Evolutionary conservation across 257 asterid genomes (phyloP).

Genomic region (Linaria vulgaris): DNA sequence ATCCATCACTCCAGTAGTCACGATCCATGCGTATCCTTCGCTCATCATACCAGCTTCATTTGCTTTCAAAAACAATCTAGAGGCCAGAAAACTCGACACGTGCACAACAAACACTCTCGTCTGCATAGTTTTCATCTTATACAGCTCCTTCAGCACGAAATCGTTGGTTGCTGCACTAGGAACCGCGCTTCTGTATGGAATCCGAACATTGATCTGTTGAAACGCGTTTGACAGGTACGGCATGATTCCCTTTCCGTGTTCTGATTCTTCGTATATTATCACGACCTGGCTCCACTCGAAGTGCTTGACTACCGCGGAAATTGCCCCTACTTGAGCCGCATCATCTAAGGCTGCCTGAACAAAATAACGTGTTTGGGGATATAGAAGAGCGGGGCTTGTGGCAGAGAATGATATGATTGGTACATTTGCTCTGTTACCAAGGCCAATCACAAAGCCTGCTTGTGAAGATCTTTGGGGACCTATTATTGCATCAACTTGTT

Average conservation of each 20-base stretch:
- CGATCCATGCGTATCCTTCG: not conserved
- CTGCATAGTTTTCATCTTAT: constrained; percentile 25
- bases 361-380: constrained; percentile 22
- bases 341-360: constrained; percentile 28
- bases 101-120: constrained; percentile 15
- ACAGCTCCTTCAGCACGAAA: constrained; percentile 19
- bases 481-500: constrained; percentile 21
- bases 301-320: constrained; percentile 28
- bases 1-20: constrained; percentile 9
- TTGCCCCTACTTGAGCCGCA: constrained; percentile 24
- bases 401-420: constrained; percentile 18
- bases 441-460: constrained; percentile 25
- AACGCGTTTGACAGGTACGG: constrained; percentile 32
- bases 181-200: constrained; percentile 26
- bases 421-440: constrained; percentile 23
- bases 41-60: constrained; percentile 28
- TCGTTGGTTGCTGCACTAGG: constrained; percentile 23
- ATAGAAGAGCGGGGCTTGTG: not conserved
- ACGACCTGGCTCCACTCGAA: constrained; percentile 36
- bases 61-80: constrained; percentile 31
- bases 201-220: constrained; percentile 13
- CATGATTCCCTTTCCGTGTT: constrained; percentile 23
- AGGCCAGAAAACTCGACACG: constrained; percentile 17
- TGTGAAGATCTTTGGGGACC: constrained; percentile 29
- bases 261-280: constrained; percentile 30